Evolutionary conservation across 495 filamentous ascomycete genomes (phyloP).

Genomic region (Neurospora intermedia): DNA sequence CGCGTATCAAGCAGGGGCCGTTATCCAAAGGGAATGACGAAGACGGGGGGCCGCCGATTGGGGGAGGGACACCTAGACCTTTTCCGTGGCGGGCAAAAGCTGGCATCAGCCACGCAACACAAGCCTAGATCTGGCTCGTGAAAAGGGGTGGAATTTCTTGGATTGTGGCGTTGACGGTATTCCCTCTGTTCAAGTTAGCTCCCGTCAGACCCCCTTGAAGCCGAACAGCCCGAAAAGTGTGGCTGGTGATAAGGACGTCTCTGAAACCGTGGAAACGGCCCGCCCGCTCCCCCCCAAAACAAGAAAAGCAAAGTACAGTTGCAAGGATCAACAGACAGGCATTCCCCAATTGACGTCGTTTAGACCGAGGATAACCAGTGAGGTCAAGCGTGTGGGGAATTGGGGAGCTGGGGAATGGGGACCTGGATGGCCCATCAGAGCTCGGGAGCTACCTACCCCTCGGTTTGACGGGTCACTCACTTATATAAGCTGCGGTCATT

Average conservation of each 20-base stretch:
- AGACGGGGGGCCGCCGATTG: background rate
- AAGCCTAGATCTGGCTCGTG: background rate
- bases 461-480: background rate
- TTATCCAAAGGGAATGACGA: background rate
- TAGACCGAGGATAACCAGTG: background rate
- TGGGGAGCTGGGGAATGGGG: background rate
- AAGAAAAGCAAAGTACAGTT: background rate
- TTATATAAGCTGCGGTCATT: background rate
- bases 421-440: background rate
- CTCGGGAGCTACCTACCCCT: background rate
- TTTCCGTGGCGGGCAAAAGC: background rate
- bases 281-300: background rate
- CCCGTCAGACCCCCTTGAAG: background rate
- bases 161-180: background rate
- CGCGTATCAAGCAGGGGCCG: background rate
- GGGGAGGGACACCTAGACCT: background rate
- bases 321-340: background rate
- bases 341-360: background rate
- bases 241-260: background rate
- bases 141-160: background rate
- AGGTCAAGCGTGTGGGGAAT: background rate
- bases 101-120: background rate
- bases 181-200: background rate
- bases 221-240: background rate
- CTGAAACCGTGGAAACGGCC: background rate